Evolutionary conservation across 2,329 filamentous ascomycete species (phyloP).

Genomic region (Lithohypha guttulata): DNA sequence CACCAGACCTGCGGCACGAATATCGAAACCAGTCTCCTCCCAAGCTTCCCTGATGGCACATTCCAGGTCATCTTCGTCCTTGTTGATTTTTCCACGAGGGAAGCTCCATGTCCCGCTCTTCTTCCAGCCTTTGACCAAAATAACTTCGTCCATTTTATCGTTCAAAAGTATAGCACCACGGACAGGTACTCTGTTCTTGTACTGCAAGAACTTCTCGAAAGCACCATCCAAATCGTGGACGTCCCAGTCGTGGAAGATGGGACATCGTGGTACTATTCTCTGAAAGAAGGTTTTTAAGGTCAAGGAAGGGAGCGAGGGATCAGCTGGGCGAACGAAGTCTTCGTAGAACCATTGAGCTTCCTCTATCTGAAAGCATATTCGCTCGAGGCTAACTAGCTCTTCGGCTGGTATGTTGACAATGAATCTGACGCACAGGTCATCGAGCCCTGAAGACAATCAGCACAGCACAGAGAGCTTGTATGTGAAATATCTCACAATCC

Average conservation of each 20-base stretch:
- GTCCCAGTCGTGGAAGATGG: slow-evolving; percentile 71
- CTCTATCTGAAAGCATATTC: slow-evolving; percentile 97
- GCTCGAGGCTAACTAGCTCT: slow-evolving; percentile 78
- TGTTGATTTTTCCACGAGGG: slow-evolving; percentile 93
- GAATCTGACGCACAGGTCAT: slow-evolving; percentile 95
- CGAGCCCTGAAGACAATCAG: slow-evolving; percentile 55
- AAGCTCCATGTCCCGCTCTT: slow-evolving; percentile 96
- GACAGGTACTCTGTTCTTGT: slow-evolving; percentile 91
- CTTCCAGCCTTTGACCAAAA: slow-evolving; percentile 96
- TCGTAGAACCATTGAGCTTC: slow-evolving; percentile 99
- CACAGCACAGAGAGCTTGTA: neutral
- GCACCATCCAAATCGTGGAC: slow-evolving; percentile 67
- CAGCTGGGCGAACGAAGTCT: slow-evolving; percentile 89
- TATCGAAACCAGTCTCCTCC: slow-evolving; percentile 88
- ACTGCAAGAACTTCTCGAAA: slow-evolving; percentile 83
- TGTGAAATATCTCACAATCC: slow-evolving; percentile 56
- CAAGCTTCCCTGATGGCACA: slow-evolving; percentile 91
- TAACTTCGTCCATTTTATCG: slow-evolving; percentile 81
- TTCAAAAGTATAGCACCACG: slow-evolving; percentile 90
- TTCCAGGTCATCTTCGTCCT: slow-evolving; percentile 85
- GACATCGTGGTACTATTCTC: slow-evolving; percentile 87
- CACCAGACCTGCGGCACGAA: slow-evolving; percentile 64
- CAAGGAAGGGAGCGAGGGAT: slow-evolving; percentile 75
- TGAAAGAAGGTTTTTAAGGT: slow-evolving; percentile 75
- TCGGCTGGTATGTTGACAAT: slow-evolving; percentile 92